phyloP scores from a whole-genome alignment of 164 flowering plant genomes.

The Vitis riparia region DNA sequence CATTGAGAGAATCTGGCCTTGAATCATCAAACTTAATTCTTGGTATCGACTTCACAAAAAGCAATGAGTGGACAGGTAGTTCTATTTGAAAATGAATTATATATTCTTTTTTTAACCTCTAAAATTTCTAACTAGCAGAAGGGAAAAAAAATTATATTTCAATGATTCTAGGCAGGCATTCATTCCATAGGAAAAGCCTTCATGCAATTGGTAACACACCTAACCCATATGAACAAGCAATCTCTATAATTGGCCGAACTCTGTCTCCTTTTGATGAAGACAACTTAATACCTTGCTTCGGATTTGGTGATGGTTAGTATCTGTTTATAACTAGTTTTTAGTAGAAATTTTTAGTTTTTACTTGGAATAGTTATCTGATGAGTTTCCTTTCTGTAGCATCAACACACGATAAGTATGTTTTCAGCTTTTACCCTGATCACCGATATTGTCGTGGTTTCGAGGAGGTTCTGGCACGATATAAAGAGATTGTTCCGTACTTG shows the following conservation, averaged over 20 bases:
- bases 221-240: constrained; percentile 96
- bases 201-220: constrained; percentile 61
- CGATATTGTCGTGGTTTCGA: constrained; percentile 77
- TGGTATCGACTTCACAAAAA: constrained; percentile 91
- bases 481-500: constrained; percentile 68
- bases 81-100: neutral
- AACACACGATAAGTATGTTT: constrained; percentile 75
- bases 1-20: constrained; percentile 82
- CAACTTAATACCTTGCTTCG: constrained; percentile 89
- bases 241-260: constrained; percentile 84
- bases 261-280: constrained; percentile 91
- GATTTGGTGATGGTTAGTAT: constrained; percentile 93
- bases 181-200: constrained; percentile 73
- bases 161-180: constrained; percentile 51
- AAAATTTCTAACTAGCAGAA: neutral
- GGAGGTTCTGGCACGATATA: constrained; percentile 74
- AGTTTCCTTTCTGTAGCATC: constrained; percentile 46
- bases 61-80: constrained; percentile 93
- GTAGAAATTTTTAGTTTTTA: neutral
- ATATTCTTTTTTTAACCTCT: neutral
- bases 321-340: neutral
- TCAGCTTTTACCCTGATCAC: constrained; percentile 80
- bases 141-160: neutral
- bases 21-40: constrained; percentile 91
- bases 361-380: neutral